Percentiles rank a stretch among this genome's conserved stretches.
Conservation (phyloP, 371 early-diverging fungal species). For the Batkoa obscura region DNA sequence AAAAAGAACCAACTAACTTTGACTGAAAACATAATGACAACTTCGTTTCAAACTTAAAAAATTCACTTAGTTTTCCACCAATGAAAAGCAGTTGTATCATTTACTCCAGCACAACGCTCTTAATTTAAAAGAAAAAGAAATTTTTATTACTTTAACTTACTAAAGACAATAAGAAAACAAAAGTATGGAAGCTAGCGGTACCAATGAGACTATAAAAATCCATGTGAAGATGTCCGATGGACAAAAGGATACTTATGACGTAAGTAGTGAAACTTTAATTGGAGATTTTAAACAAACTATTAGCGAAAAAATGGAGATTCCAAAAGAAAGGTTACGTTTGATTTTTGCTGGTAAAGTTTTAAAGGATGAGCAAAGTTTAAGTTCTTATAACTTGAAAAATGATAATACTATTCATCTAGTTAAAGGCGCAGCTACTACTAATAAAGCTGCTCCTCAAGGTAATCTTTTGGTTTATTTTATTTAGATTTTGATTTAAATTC, state of each 20-base stretch:
- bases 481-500: not conserved
- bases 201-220: too few relatives aligned
- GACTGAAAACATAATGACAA: too few relatives aligned
- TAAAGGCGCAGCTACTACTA: slow-evolving; percentile 1
- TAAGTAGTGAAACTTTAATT: slow-evolving; percentile 45
- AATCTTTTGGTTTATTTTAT: not conserved
- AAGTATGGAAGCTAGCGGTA: too few relatives aligned
- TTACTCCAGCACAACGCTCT: too few relatives aligned
- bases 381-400: slow-evolving; percentile 58
- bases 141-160: too few relatives aligned
- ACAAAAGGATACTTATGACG: slow-evolving; percentile 44
- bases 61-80: too few relatives aligned
- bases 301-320: slow-evolving; percentile 38
- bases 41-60: too few relatives aligned
- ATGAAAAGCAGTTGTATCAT: too few relatives aligned
- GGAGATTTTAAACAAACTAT: slow-evolving; percentile 58
- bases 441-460: slow-evolving; percentile 13
- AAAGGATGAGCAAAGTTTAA: slow-evolving; percentile 71
- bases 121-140: too few relatives aligned
- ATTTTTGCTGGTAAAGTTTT: slow-evolving; percentile 88
- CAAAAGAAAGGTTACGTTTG: slow-evolving; percentile 68
- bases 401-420: slow-evolving; percentile 75
- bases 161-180: too few relatives aligned
- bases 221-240: slow-evolving; percentile 33
- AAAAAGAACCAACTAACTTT: too few relatives aligned